Evolutionary conservation across 805 yeast species (phyloP).

Genomic region (Hanseniaspora valbyensis): DNA sequence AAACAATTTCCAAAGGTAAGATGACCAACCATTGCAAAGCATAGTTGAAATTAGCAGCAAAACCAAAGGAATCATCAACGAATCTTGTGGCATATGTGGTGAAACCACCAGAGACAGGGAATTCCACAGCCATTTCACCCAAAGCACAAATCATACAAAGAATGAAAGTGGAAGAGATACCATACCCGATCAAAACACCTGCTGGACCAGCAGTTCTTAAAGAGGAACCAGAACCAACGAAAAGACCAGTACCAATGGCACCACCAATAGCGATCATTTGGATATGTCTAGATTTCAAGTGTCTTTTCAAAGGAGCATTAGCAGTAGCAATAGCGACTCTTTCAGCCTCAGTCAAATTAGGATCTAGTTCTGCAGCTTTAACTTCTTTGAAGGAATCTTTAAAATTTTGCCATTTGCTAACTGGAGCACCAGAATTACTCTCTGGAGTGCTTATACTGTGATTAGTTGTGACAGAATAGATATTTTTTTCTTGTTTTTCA

Average conservation of each 20-base stretch:
- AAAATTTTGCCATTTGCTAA: slow-evolving; percentile 31
- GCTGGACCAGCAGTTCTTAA: slow-evolving; percentile 60
- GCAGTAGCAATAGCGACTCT: slow-evolving; percentile 38
- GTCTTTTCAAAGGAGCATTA: slow-evolving; percentile 46
- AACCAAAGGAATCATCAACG: slow-evolving; percentile 51
- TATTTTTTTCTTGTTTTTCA: slow-evolving; percentile 12
- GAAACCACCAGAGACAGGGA: slow-evolving; percentile 56
- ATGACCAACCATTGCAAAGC: slow-evolving; percentile 43
- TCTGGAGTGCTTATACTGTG: not conserved
- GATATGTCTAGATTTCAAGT: slow-evolving; percentile 43
- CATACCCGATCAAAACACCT: slow-evolving; percentile 45
- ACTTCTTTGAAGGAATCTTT: slow-evolving; percentile 41
- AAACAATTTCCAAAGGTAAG: slow-evolving; percentile 42
- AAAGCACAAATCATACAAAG: slow-evolving; percentile 50
- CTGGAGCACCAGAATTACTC: not conserved
- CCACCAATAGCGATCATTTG: slow-evolving; percentile 66
- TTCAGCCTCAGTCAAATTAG: slow-evolving; percentile 34
- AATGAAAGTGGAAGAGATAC: slow-evolving; percentile 44
- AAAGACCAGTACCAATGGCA: slow-evolving; percentile 64
- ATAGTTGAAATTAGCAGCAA: slow-evolving; percentile 51
- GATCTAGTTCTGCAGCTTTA: slow-evolving; percentile 31
- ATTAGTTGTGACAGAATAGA: not conserved
- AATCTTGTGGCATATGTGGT: slow-evolving; percentile 51
- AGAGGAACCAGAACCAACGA: slow-evolving; percentile 60
- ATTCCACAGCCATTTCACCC: slow-evolving; percentile 50